Base-by-base conservation (phyloP, 1,284 basidiomycete species). In the Puccinia horiana region DNA sequence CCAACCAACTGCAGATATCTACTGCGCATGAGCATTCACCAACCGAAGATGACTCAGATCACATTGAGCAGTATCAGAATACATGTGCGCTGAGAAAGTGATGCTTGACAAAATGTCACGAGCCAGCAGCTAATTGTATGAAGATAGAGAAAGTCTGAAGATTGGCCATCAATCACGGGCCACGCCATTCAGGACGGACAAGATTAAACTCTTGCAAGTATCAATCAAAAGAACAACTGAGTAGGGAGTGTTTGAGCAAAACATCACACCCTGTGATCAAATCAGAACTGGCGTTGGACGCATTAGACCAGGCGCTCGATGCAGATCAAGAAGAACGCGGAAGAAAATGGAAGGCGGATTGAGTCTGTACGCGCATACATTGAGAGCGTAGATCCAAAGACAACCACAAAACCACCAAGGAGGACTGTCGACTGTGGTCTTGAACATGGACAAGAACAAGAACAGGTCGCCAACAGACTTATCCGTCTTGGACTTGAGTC, bases 351-450 rank as follows among this genome's bases (percentile, higher is more conserved):
- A 20, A 5, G 14, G 8, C 52, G 52, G 23, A 5, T 20, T 6
- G 23, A 20, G 23, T 54, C 29, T 32, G 29, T 47, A 69, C 65
- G 37, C 23, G 65, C 65, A 69, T 69, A 69, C n/a, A 69, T 69
- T n/a, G 20, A 69, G 65, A 26, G 65, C 12, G 42, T 11, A 26
- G 37, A 32, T 58, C 56, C 56, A 26, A 58, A 58, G 16, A 58
- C 6, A 58, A 58, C 56, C n/a, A 58, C 56, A 4, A 18, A 47
- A 8, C n/a, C n/a, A 58, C 9, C 20, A 9, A 58, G 26, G 26
- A 58, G 23, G 56, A n/a, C 23, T n/a, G 56, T 20, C 29, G 56
- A 8, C 56, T 58, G 56, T n/a, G n/a, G n/a, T n/a, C n/a, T n/a
- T n/a, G n/a, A n/a, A n/a, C n/a, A n/a, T n/a, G n/a, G n/a, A n/a